Percentiles rank a stretch among this genome's conserved stretches.
Conservation (phyloP, 352 stramenopile species). For the Globisporangium parvum region DNA sequence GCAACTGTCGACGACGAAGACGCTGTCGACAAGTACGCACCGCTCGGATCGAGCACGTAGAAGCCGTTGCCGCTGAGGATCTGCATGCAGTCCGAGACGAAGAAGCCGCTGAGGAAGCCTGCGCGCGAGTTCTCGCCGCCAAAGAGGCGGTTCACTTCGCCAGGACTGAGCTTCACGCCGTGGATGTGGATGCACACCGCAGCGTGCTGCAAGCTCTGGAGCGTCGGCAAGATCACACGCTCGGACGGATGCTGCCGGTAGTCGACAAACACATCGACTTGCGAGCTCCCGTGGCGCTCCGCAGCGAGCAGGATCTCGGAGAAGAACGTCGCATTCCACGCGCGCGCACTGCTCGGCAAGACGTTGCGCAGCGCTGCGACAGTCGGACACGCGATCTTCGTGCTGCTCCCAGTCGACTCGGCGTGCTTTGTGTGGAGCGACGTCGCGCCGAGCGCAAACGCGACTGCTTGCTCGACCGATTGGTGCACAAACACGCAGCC, state of each 20-base stretch:
- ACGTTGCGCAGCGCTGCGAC: conserved; percentile 29
- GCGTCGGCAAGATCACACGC: conserved; percentile 63
- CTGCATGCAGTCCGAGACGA: conserved; percentile 70
- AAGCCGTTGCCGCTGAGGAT: conserved; percentile 71
- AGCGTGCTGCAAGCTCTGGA: conserved; percentile 66
- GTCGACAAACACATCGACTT: conserved; percentile 70
- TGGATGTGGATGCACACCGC: conserved; percentile 71
- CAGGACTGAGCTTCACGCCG: conserved; percentile 35
- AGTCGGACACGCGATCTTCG: conserved; percentile 37
- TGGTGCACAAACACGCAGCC: conserved; percentile 49
- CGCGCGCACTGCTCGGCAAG: conserved; percentile 20
- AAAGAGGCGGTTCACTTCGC: conserved; percentile 51
- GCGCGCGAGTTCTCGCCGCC: conserved; percentile 39
- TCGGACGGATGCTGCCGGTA: conserved; percentile 53
- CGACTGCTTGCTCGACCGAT: conserved; percentile 35
- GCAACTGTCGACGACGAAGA: background rate
- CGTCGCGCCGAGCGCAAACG: conserved; percentile 39
- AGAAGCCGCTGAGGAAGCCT: conserved; percentile 55
- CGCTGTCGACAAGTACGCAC: conserved; percentile 27
- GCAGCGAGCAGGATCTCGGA: conserved; percentile 53
- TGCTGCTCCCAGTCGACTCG: conserved; percentile 51
- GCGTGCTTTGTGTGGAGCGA: conserved; percentile 64
- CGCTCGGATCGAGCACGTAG: conserved; percentile 70
- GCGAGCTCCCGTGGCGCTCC: conserved; percentile 40
- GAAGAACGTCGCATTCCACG: conserved; percentile 46